These are phyloP conservation scores for Nicotiana paniculata DNA, from an alignment of 257 asterid genomes.

Conservation along the genomic window DNA sequence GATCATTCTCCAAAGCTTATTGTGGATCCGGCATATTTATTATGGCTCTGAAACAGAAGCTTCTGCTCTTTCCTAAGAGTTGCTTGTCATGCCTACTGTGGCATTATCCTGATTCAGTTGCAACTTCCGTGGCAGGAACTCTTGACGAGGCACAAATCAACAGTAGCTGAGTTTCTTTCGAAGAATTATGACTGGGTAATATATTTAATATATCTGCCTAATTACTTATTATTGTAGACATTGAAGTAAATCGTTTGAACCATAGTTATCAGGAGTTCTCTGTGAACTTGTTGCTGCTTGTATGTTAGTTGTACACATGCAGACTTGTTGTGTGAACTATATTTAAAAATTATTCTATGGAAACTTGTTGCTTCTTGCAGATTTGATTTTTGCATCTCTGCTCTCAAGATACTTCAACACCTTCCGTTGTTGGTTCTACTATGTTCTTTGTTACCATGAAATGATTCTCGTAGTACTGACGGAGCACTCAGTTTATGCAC, in stretches of 20 bases:
- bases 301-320: not conserved
- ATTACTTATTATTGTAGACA: not conserved
- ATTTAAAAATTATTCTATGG: not conserved
- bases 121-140: conserved; percentile 8
- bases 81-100: not conserved
- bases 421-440: not conserved
- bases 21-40: not conserved
- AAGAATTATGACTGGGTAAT: conserved; percentile 22
- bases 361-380: not conserved
- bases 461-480: not conserved
- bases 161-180: conserved; percentile 20
- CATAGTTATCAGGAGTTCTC: not conserved
- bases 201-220: not conserved
- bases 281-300: not conserved
- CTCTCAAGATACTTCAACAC: not conserved
- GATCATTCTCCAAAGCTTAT: not conserved
- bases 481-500: not conserved
- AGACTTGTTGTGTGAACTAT: not conserved
- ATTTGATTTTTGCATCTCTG: not conserved
- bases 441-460: not conserved
- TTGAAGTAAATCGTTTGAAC: not conserved
- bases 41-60: not conserved
- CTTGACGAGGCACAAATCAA: conserved; percentile 21
- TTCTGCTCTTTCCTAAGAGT: not conserved
- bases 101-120: not conserved